phyloP scores from a whole-genome alignment of 2,329 filamentous ascomycete species.

The Fonsecaea monophora region DNA sequence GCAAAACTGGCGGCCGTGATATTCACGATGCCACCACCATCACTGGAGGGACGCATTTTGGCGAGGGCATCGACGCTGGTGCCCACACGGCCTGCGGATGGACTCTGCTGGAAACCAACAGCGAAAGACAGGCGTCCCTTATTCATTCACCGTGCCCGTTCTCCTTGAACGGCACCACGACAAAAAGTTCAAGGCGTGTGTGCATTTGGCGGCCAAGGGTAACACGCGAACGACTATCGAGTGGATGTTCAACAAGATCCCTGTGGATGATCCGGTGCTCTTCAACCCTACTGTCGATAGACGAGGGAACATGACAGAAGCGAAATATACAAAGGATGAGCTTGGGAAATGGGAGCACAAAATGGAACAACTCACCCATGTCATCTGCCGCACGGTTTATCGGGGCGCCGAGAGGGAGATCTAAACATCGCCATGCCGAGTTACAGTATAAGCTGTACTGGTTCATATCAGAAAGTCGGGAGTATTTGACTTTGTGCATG shows the following conservation, averaged over 20 bases:
- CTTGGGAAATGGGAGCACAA: background rate
- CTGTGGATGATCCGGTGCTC: background rate
- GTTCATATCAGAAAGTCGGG: too few relatives aligned
- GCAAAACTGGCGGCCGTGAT: background rate
- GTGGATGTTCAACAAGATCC: background rate
- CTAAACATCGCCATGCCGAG: background rate
- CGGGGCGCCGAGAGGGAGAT: background rate
- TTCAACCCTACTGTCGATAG: background rate
- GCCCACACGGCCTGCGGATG: background rate
- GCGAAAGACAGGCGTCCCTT: background rate
- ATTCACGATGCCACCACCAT: background rate
- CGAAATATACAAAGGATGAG: background rate
- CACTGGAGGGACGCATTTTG: background rate
- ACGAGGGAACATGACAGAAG: background rate
- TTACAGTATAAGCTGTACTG: too few relatives aligned
- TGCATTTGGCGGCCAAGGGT: background rate
- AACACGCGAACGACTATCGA: background rate
- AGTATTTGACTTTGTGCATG: too few relatives aligned
- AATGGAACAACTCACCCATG: background rate
- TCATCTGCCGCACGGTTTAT: background rate
- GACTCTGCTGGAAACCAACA: background rate
- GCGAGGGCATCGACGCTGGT: background rate
- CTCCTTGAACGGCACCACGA: background rate
- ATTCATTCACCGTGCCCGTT: background rate
- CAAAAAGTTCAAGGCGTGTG: background rate